Percentiles rank a stretch among this genome's conserved stretches.
These are phyloP conservation scores for Fusarium sp. DNA, from an alignment of 2,329 filamentous ascomycete species.

Conservation along the genomic window DNA sequence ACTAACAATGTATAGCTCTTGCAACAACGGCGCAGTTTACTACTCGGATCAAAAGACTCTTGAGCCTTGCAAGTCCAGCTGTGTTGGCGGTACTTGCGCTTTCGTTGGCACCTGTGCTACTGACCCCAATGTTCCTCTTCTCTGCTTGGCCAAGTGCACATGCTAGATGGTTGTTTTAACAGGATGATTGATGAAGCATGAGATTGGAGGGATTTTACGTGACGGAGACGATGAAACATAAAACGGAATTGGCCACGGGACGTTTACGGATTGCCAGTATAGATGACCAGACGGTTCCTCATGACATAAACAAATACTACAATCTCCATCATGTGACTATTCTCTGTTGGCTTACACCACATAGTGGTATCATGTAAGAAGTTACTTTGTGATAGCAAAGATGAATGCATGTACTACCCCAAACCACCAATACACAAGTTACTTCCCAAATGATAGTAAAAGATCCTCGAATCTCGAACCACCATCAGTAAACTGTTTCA, in stretches of 20 bases:
- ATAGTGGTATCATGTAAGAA: too few relatives aligned
- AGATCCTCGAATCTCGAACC: conserved; percentile 11
- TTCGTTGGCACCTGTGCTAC: neutral
- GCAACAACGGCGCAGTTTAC: conserved; percentile 10
- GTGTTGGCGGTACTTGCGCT: conserved; percentile 16
- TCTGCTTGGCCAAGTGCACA: conserved; percentile 13
- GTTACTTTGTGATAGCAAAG: too few relatives aligned
- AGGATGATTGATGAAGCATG: too few relatives aligned
- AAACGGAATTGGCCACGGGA: too few relatives aligned
- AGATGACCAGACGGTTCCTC: too few relatives aligned
- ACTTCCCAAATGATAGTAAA: neutral
- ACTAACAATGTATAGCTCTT: conserved; percentile 1
- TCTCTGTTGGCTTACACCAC: too few relatives aligned
- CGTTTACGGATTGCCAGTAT: too few relatives aligned
- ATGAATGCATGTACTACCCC: too few relatives aligned
- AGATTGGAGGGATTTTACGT: neutral
- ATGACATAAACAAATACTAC: too few relatives aligned
- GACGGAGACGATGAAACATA: too few relatives aligned
- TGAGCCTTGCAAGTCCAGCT: conserved; percentile 23
- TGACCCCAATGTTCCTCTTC: neutral
- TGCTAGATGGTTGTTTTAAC: neutral
- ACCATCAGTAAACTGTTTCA: accelerated
- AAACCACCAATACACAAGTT: neutral
- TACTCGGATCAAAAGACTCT: conserved; percentile 31
- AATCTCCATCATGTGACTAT: too few relatives aligned